Conservation (phyloP, 2,329 filamentous ascomycete species). For the Colletotrichum brevisporum region DNA sequence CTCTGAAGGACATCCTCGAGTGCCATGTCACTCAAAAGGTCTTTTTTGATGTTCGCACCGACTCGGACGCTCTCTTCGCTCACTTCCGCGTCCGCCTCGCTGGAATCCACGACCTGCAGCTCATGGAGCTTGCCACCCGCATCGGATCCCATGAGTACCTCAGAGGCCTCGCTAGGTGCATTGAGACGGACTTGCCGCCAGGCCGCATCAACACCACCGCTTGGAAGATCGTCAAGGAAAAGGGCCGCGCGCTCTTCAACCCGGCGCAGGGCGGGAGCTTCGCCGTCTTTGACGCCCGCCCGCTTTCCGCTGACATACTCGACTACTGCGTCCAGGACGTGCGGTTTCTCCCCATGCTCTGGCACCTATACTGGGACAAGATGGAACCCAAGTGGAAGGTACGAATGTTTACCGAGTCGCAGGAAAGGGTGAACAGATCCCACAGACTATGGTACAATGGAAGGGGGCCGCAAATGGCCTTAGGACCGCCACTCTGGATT, state of each 20-base stretch:
- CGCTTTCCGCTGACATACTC: slow-evolving; percentile 54
- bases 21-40: slow-evolving; percentile 60
- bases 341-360: slow-evolving; percentile 53
- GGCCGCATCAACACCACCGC: slow-evolving; percentile 23
- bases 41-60: slow-evolving; percentile 72
- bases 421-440: slow-evolving; percentile 48
- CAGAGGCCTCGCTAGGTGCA: slow-evolving; percentile 47
- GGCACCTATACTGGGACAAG: slow-evolving; percentile 46
- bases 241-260: slow-evolving; percentile 54
- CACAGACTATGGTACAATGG: slow-evolving; percentile 46
- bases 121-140: slow-evolving; percentile 65
- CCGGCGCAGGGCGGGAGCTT: slow-evolving; percentile 59
- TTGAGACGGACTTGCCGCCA: slow-evolving; percentile 47
- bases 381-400: slow-evolving; percentile 41
- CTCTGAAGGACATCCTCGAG: slow-evolving; percentile 61
- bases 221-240: slow-evolving; percentile 54
- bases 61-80: slow-evolving; percentile 67
- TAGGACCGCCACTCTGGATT: slow-evolving; percentile 42
- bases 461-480: slow-evolving; percentile 48
- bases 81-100: slow-evolving; percentile 59
- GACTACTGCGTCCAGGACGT: slow-evolving; percentile 65
- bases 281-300: slow-evolving; percentile 62
- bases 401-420: slow-evolving; percentile 46
- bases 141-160: slow-evolving; percentile 35
- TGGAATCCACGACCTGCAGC: slow-evolving; percentile 67